These are phyloP conservation scores for Bipolaris zeicola DNA, from an alignment of 2,329 filamentous ascomycete genomes.

Conservation along the genomic window DNA sequence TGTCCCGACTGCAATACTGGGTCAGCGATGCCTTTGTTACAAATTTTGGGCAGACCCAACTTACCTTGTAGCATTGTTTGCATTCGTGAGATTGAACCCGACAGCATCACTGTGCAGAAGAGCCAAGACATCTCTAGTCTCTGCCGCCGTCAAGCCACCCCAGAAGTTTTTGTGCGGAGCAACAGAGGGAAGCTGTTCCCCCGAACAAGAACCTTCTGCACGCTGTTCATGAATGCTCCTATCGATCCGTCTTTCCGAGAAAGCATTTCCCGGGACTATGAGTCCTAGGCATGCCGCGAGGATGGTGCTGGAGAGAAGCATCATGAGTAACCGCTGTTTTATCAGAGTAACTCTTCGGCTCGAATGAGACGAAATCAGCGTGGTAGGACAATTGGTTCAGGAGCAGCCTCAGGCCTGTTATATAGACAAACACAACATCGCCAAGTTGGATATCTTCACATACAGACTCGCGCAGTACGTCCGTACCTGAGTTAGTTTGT, in stretches of 20 bases:
- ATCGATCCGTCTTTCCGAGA: background rate
- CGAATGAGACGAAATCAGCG: background rate
- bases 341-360: background rate
- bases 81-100: background rate
- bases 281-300: background rate
- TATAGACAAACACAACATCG: background rate
- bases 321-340: background rate
- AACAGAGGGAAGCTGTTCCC: background rate
- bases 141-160: background rate
- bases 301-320: background rate
- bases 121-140: background rate
- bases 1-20: background rate
- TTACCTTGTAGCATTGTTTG: background rate
- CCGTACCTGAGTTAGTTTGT: background rate
- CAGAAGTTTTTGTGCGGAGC: constrained; percentile 2
- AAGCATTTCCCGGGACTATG: background rate
- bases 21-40: background rate
- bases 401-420: background rate
- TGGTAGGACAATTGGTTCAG: background rate
- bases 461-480: background rate
- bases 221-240: background rate
- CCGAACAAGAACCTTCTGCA: background rate
- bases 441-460: background rate
- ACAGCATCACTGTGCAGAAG: background rate
- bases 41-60: background rate